Evolutionary conservation across 768 basidiomycete genomes (phyloP).

Genomic region (Cubamyces sp.): DNA sequence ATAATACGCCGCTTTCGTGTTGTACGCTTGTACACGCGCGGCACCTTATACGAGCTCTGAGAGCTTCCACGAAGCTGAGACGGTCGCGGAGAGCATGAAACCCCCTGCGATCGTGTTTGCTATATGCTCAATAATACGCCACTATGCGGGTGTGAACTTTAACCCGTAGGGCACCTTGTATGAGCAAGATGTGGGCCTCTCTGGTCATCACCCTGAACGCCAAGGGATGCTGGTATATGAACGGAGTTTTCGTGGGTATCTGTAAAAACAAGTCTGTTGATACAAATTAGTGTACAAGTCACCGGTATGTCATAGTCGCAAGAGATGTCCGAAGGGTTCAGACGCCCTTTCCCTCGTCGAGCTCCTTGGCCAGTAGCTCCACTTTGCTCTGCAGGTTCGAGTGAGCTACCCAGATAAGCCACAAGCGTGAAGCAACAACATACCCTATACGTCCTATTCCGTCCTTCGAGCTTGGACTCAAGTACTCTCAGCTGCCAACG

Average conservation of each 20-base stretch:
- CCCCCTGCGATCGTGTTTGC: neutral
- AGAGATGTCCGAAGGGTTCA: constrained; percentile 27
- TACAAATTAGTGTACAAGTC: constrained; percentile 18
- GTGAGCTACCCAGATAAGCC: neutral
- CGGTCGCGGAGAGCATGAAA: neutral
- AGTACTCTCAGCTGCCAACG: constrained; percentile 74
- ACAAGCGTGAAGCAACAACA: constrained; percentile 30
- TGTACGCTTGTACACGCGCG: constrained; percentile 31
- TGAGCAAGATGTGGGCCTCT: constrained; percentile 42
- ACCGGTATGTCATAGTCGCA: neutral
- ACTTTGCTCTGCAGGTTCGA: constrained; percentile 55
- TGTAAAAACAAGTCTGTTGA: neutral
- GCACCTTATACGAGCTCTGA: constrained; percentile 38
- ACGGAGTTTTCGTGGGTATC: too few relatives aligned
- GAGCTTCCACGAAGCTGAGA: neutral
- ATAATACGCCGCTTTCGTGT: constrained; percentile 37
- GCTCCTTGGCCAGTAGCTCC: constrained; percentile 58
- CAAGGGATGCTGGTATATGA: too few relatives aligned
- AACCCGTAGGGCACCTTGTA: constrained; percentile 39
- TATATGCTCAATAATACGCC: constrained; percentile 41
- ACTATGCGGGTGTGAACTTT: constrained; percentile 32
- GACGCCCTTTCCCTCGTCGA: constrained; percentile 66
- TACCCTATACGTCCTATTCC: constrained; percentile 68
- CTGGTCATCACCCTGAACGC: too few relatives aligned
- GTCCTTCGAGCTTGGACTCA: constrained; percentile 64